A percentile compares a stretch with the other conserved stretches of the same genome.
Evolutionary conservation across 163 green algal species (phyloP).

Genomic region (Chloroidium sp.): DNA sequence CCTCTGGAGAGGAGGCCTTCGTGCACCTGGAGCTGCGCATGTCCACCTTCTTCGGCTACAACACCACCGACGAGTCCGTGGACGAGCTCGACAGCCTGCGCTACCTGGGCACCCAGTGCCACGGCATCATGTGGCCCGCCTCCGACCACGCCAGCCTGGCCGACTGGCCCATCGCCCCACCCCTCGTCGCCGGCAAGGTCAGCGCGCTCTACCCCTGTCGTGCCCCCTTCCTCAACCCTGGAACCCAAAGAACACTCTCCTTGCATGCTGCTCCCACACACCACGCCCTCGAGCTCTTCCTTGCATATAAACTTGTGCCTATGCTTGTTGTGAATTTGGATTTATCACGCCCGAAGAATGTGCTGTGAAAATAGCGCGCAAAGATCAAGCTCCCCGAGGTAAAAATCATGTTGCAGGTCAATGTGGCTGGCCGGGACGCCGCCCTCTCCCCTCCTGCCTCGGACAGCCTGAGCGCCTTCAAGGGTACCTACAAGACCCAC

Average conservation of each 20-base stretch:
- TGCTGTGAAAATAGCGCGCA: too few relatives aligned
- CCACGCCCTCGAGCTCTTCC: too few relatives aligned
- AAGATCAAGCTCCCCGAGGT: too few relatives aligned
- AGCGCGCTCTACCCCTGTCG: neutral
- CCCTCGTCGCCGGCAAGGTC: constrained; percentile 15
- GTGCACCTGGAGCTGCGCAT: constrained; percentile 15
- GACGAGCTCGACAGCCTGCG: neutral
- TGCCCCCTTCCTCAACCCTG: neutral
- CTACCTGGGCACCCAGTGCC: constrained; percentile 18
- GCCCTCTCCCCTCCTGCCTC: constrained; percentile 6
- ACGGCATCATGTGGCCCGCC: constrained; percentile 14
- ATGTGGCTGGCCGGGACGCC: constrained; percentile 10
- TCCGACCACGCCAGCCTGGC: neutral
- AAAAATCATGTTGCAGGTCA: constrained; percentile 6
- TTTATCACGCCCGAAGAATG: too few relatives aligned
- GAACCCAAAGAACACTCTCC: neutral
- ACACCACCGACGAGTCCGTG: neutral
- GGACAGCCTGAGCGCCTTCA: constrained; percentile 14
- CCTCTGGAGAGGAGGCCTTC: constrained; percentile 1
- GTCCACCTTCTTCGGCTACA: constrained; percentile 13
- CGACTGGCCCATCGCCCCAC: constrained; percentile 14
- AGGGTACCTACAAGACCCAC: constrained; percentile 12
- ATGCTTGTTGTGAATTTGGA: too few relatives aligned
- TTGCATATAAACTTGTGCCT: too few relatives aligned
- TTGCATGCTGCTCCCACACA: too few relatives aligned